Conservation (phyloP, 2,329 filamentous ascomycete species). For the Fusarium brevicatenulatum region DNA sequence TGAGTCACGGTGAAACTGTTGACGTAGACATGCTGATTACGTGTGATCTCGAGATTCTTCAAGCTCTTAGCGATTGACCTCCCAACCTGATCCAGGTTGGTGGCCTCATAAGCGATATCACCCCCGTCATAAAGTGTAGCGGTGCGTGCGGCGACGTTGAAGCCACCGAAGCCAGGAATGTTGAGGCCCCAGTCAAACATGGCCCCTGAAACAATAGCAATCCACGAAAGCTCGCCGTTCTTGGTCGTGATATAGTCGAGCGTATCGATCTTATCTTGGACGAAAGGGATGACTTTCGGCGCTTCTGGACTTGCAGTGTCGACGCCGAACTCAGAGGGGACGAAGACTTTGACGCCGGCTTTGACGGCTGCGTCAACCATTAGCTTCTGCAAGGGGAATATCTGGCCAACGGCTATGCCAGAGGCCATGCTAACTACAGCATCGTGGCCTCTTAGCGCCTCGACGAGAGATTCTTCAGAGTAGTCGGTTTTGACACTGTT, state of each 20-base stretch:
- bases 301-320: not conserved
- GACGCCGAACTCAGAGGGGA: not conserved
- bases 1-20: not conserved
- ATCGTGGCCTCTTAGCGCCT: not conserved
- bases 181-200: not conserved
- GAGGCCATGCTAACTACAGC: not conserved
- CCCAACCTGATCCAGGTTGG: not conserved
- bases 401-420: not conserved
- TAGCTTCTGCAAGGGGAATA: not conserved
- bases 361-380: not conserved
- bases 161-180: not conserved
- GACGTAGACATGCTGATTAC: not conserved
- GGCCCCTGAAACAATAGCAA: not conserved
- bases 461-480: not conserved
- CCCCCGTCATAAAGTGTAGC: not conserved
- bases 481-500: not conserved
- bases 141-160: not conserved
- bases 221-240: not conserved
- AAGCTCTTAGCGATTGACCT: not conserved
- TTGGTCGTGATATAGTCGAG: not conserved
- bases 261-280: not conserved
- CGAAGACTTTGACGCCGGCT: not conserved
- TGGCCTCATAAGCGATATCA: not conserved
- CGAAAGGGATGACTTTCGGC: not conserved
- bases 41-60: not conserved